Evolutionary conservation across 2,329 filamentous ascomycete genomes (phyloP), one percentile per base, ranked within the genome.

Genomic region (Neofusicoccum umdonicola): DNA sequence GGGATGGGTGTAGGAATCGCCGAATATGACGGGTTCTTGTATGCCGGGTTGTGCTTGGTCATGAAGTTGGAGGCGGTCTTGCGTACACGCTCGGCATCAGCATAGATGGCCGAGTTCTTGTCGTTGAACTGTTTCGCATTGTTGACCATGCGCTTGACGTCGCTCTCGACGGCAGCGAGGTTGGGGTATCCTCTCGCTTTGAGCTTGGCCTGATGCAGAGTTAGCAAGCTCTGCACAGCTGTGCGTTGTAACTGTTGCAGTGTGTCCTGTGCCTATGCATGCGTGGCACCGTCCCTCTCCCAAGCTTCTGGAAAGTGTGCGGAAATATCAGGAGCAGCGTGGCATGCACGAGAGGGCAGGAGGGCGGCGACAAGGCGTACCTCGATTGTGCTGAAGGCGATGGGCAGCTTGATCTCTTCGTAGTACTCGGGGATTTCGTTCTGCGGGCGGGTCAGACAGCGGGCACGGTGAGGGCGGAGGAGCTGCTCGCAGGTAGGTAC

Each of bases 51-150:
- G 70, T 89, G 85, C 75, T 90, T 90, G 64, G 88, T 89, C 92
- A 96, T 96, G 76, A 88, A 92, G 72, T 93, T 94, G 75, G 90
- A 93, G 45, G 94, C 84, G 3, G 92, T 89, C 78, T 96, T 97
- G 52, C 93, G 86, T 51, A 97, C 86, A 56, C 92, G 87, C 77
- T 97, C 93, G 8, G 93, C 92, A 79, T 97, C 92, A 48, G 92
- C 89, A 73, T 90, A 94, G 42, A 90, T 83, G 65, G 87, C 80
- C 0, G 91, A 92, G 48, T 84, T 85, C 69, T 89, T 89, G 66
- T 88, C 84, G 72, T 94, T 94, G 78, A 87, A 95, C 62, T 92
- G 88, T 76, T 96, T 96, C 41, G 91, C 91, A 73, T 96, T 97
- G 68, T 87, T 85, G 63, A 96, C 90, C 84, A 97, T 90, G 68